Base-by-base conservation (phyloP, 2,329 filamentous ascomycete species). In the Aspergillus tubingensis region DNA sequence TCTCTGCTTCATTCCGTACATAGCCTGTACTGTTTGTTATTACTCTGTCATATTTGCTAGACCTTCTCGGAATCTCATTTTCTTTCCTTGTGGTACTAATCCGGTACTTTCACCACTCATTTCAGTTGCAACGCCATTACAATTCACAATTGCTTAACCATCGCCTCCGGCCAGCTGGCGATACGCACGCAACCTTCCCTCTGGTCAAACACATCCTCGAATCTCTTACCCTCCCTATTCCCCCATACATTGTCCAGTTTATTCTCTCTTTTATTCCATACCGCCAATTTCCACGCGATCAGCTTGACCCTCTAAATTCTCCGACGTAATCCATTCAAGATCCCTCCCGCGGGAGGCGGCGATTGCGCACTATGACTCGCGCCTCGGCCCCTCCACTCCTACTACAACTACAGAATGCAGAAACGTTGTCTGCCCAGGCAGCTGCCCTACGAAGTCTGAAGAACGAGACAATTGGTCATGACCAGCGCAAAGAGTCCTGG, bases 381-480 rank as follows among this genome's bases (percentile, higher is more conserved):
- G 75, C 81, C 60, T 80, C 81, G 66, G 80, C 74, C 59, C 80
- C 83, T 54, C 80, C 84, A 56, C 82, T 87, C 66, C 77, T 88
- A 54, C 76, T 82, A 58, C 83, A 86, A 72, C 79, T 90, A 58
- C 81, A 81, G 64, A 83, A 79, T 68, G 83, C 87, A 63, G 77
- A 75, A 51, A 79, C 75, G 61, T 65, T 72, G 58, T 73, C 71
- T 43, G 70, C 71, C 50, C 78, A 77, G 62, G 70, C 85, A 43
- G 79, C 82, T 25, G 85, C 88, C 53, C 82, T 97, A 48, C 86
- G 88, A 65, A 81, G 83, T 44, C 80, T 99, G 30, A 98, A 96
- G 80, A 95, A 96, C 76, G 90, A 95, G 64, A 85, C 96, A 51
- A 87, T 96, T 62, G 95, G 95, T 23, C 92, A 98, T 76, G 84